Base-by-base conservation (phyloP, 1,139 yeast genomes). In the Arxiozyma heterogenica region DNA sequence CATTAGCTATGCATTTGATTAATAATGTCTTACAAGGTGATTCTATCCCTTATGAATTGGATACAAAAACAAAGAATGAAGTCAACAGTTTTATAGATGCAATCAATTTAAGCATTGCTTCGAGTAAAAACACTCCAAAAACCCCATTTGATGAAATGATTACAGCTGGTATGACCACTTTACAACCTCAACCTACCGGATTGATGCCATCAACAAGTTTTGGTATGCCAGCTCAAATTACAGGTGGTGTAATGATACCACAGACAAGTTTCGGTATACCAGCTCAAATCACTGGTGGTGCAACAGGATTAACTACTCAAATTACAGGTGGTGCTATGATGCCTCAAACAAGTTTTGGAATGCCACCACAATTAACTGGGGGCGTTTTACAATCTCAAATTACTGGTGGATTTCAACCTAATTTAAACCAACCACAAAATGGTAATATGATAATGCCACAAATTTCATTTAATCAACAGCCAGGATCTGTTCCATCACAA, bases 41-140 rank as follows among this genome's bases (percentile, higher is more conserved):
- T 55, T 74, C 84, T 1, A 74, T 91, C 55, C 98, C 98, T 1
- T 75, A 76, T 44, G 75, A 75, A 34, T 72, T 93, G 58, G 96
- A 95, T 23, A 80, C 80, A 21, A 83, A 79, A 60, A 81, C 91
- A 74, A 75, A 75, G 62, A 87, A 88, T 66, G 98, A 93, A 69
- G 97, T 93, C 11, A 78, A 83, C 51, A 82, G 91, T 61, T 83
- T 88, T 71, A 94, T 91, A 41, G 96, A 91, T 68, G 87, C 90
- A 51, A 91, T 93, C 64, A 87, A 84, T 64, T 86, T 91, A 66
- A 76, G 81, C 53, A 80, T 87, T 53, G 94, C 91, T 2, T 89
- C 83, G 57, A 80, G 77, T 46, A 76, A 79, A 6, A 48, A 60
- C 17, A 54, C 61, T 12, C 53, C 59, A 8, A 61, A 57, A 39